Evolutionary conservation across 108 stramenopile species (phyloP).

Genomic region (Cyclotella choctawhatcheeana): DNA sequence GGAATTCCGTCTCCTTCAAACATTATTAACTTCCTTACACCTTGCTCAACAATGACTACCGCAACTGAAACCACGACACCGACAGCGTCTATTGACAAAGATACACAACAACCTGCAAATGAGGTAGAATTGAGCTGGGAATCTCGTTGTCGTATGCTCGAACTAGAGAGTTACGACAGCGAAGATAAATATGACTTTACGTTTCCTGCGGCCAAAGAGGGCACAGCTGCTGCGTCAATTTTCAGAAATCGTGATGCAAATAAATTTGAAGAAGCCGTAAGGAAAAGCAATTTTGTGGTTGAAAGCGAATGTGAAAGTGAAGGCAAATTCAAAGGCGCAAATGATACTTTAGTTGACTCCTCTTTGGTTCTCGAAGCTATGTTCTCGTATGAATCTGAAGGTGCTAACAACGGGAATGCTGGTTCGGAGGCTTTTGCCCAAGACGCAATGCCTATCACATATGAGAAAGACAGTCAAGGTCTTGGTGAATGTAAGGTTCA

Average conservation of each 20-base stretch:
- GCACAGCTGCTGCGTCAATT: neutral
- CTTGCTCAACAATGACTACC: conserved; percentile 20
- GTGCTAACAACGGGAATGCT: neutral
- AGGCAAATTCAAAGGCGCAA: neutral
- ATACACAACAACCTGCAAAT: neutral
- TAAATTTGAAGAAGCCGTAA: neutral
- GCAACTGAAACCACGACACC: conserved; percentile 9
- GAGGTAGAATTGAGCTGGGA: conserved; percentile 9
- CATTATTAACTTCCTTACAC: no score
- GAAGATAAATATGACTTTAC: conserved; percentile 6
- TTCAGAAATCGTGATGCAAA: neutral
- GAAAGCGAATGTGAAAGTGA: neutral
- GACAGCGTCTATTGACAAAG: neutral
- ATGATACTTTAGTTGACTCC: neutral
- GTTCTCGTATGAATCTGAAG: conserved; percentile 1
- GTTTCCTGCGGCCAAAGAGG: neutral
- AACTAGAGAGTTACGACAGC: conserved; percentile 33
- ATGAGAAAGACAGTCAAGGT: no score
- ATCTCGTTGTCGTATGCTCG: conserved; percentile 10
- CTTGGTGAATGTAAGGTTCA: no score
- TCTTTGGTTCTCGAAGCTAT: neutral
- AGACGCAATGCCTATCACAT: no score
- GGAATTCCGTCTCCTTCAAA: no score
- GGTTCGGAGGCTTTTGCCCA: neutral
- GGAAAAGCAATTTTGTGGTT: neutral